Conservation (phyloP, 1,284 basidiomycete genomes). For the Xanthoconium separans region DNA sequence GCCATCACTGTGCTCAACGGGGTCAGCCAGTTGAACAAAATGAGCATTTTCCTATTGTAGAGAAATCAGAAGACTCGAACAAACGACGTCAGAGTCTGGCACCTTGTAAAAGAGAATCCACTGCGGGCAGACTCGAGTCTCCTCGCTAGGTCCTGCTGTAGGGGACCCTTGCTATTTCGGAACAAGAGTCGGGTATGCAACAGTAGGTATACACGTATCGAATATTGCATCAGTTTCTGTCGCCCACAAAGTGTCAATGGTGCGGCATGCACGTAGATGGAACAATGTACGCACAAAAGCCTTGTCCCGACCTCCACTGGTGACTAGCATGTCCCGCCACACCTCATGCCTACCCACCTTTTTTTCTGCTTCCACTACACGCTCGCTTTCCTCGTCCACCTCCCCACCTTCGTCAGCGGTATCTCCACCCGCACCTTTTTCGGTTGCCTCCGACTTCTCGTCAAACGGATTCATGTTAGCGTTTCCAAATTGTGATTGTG, state of each 20-base stretch:
- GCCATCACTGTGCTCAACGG: conserved; percentile 66
- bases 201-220: conserved; percentile 68
- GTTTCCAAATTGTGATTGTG: conserved; percentile 23
- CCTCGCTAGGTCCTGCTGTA: conserved; percentile 55
- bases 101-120: conserved; percentile 73
- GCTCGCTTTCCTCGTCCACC: conserved; percentile 41
- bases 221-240: conserved; percentile 83
- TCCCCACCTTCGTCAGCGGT: conserved; percentile 47
- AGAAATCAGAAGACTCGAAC: conserved; percentile 7
- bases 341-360: conserved; percentile 60
- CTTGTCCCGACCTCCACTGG: conserved; percentile 77
- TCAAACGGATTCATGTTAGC: conserved; percentile 21
- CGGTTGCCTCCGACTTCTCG: conserved; percentile 35
- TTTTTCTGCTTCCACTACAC: conserved; percentile 40
- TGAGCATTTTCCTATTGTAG: conserved; percentile 62
- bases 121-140: conserved; percentile 60
- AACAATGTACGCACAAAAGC: conserved; percentile 59
- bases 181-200: conserved; percentile 60
- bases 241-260: conserved; percentile 7
- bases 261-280: neutral
- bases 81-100: neutral
- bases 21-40: conserved; percentile 79
- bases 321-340: conserved; percentile 73
- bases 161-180: conserved; percentile 39
- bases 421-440: conserved; percentile 32